Evolutionary conservation across 805 yeast species (phyloP).

Genomic region (Myxozyma neotropica): DNA sequence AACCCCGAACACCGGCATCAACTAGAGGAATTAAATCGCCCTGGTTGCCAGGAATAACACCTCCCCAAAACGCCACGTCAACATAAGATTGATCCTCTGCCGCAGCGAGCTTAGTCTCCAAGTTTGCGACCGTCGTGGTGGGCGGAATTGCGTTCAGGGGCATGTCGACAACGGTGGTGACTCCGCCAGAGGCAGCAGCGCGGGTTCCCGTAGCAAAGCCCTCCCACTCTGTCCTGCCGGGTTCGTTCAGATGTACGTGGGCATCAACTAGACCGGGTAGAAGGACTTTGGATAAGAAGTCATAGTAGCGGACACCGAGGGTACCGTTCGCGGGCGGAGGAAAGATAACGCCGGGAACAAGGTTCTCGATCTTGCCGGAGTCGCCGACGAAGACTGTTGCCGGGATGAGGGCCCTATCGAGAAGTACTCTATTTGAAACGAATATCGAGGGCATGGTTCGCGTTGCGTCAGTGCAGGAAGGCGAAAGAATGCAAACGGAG

Average conservation of each 20-base stretch:
- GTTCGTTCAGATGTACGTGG: slow-evolving; percentile 93
- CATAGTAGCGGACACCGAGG: slow-evolving; percentile 46
- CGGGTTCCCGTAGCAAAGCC: slow-evolving; percentile 96
- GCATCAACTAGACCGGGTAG: slow-evolving; percentile 93
- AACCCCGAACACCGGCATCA: slow-evolving; percentile 87
- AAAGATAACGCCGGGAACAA: slow-evolving; percentile 40
- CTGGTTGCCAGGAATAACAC: slow-evolving; percentile 78
- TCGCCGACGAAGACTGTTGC: slow-evolving; percentile 40
- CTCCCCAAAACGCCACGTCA: slow-evolving; percentile 97
- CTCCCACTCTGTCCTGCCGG: slow-evolving; percentile 99
- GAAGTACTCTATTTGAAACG: slow-evolving; percentile 36
- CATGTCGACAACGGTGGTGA: slow-evolving; percentile 94
- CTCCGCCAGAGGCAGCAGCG: slow-evolving; percentile 95
- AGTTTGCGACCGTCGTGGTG: slow-evolving; percentile 79
- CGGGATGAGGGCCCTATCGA: slow-evolving; percentile 34
- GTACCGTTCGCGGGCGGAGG: slow-evolving; percentile 7
- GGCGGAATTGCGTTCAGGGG: slow-evolving; percentile 96
- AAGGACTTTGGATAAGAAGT: slow-evolving; percentile 64
- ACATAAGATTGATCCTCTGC: slow-evolving; percentile 86
- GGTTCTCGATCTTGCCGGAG: slow-evolving; percentile 61
- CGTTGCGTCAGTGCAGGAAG: not conserved
- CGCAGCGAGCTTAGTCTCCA: slow-evolving; percentile 73
- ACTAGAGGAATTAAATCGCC: slow-evolving; percentile 72
- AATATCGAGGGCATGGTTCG: slow-evolving; percentile 21
- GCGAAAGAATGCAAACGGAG: not conserved